Base-by-base conservation (phyloP, 768 basidiomycete genomes). In the Glaciozyma martinii region DNA sequence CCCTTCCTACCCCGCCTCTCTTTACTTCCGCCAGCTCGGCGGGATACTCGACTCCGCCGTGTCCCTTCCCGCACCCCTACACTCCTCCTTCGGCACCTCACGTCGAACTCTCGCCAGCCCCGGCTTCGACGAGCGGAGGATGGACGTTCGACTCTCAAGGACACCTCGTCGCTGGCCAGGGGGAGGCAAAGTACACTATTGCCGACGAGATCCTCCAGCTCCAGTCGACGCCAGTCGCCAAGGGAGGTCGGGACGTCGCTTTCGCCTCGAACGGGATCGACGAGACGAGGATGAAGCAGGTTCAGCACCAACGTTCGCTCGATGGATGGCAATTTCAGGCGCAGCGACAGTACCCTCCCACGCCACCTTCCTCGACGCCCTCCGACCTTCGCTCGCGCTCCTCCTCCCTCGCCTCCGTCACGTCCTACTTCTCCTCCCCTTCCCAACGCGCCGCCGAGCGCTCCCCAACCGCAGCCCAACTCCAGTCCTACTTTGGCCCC, bases 121-220 rank as follows among this genome's bases (percentile, higher is more conserved):
- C 40, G 25, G 5, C 33, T 55, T 52, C 50, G 50, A 27, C 27
- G 50, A 25, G 50, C 25, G 50, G 50, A 52, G 50, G 50, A 52
- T 30, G 60, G 8, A 60, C 54, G 37, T 50, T 65, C 61, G 59
- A 64, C 57, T 1, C 30, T 19, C n/a, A 57, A 15, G 63, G 67
- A 9, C 52, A n/a, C 32, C 57, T 68, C 52, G n/a, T 64, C 60
- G 46, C 60, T 29, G 46, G 43, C 16, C 56, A 56, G 21, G 52
- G 50, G 4, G 50, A 52, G n/a, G 50, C 56, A 12, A 30, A 23
- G 33, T 62, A 65, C 60, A 30, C 37, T 3, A 68, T 68, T 29
- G 67, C 67, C 50, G 67, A 68, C 27, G 67, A 68, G 60, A 68
- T 68, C 47, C 63, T 65, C 30, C 60, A 59, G 27, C 60, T 68